Conservation (phyloP, 1,284 basidiomycete genomes). For the Boletus sp. region DNA sequence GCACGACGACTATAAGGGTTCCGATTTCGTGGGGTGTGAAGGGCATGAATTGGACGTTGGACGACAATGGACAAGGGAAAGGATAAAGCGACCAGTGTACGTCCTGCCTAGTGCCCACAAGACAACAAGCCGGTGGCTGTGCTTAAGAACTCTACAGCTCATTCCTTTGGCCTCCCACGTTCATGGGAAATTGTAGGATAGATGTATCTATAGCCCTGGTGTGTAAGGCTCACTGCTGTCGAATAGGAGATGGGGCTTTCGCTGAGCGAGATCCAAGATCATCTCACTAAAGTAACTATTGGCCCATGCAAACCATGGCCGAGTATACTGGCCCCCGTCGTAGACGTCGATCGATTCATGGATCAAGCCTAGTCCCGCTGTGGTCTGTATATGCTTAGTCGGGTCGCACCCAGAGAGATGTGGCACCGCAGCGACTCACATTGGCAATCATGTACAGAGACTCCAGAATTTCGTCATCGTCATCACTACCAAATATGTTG, state of each 20-base stretch:
- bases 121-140: slow-evolving; percentile 25
- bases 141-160: slow-evolving; percentile 4
- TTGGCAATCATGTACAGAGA: slow-evolving; percentile 62
- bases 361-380: slow-evolving; percentile 68
- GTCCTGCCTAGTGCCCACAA: too few relatives aligned
- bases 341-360: slow-evolving; percentile 73
- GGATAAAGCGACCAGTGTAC: slow-evolving; percentile 5
- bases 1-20: slow-evolving; percentile 90
- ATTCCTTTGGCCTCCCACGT: background rate
- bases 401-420: background rate
- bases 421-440: slow-evolving; percentile 37
- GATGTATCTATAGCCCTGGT: slow-evolving; percentile 34
- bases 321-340: slow-evolving; percentile 55
- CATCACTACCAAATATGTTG: slow-evolving; percentile 67
- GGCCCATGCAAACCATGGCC: slow-evolving; percentile 80
- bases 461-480: slow-evolving; percentile 62
- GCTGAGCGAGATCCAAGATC: slow-evolving; percentile 68
- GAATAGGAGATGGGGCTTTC: slow-evolving; percentile 69
- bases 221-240: slow-evolving; percentile 49
- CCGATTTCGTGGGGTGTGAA: slow-evolving; percentile 74
- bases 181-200: background rate
- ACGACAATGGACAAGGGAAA: slow-evolving; percentile 4
- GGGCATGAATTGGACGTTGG: slow-evolving; percentile 40
- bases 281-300: slow-evolving; percentile 79
- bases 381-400: slow-evolving; percentile 46